These are phyloP conservation scores for Rhizopus stolonifer DNA, from an alignment of 371 early-diverging fungal genomes.

Conservation along the genomic window DNA sequence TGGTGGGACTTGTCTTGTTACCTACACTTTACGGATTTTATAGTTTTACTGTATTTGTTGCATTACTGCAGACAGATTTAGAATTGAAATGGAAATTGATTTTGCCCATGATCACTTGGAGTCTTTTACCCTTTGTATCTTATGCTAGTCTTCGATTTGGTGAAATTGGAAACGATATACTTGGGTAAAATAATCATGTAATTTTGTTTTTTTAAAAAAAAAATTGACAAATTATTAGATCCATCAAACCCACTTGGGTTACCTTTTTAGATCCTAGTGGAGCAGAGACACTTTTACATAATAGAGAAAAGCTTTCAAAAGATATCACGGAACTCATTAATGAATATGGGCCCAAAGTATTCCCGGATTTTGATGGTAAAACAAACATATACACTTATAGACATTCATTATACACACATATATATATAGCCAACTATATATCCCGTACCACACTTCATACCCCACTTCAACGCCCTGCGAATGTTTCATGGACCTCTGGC, in stretches of 20 bases:
- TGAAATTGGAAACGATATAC: constrained; percentile 84
- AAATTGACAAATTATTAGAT: constrained; percentile 34
- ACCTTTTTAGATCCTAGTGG: constrained; percentile 57
- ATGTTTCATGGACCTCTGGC: constrained; percentile 29
- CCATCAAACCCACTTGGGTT: constrained; percentile 76
- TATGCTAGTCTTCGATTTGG: constrained; percentile 81
- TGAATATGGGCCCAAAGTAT: constrained; percentile 83
- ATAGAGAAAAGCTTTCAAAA: constrained; percentile 69
- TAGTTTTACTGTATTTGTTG: constrained; percentile 52
- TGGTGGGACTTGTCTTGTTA: constrained; percentile 72
- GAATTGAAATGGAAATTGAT: constrained; percentile 28
- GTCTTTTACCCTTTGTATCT: constrained; percentile 65
- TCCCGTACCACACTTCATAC: constrained; percentile 23
- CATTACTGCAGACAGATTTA: constrained; percentile 35
- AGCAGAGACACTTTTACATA: constrained; percentile 55
- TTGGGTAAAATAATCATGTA: constrained; percentile 36
- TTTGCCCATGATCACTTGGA: constrained; percentile 51
- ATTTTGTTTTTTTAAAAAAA: not conserved
- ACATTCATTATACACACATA: not conserved
- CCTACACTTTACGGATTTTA: constrained; percentile 77
- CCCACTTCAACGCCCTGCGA: constrained; percentile 18
- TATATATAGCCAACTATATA: constrained; percentile 31
- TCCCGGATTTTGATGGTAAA: constrained; percentile 69
- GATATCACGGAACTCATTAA: constrained; percentile 76
- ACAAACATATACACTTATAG: not conserved